phyloP scores from a whole-genome alignment of 2,329 filamentous ascomycete species.

The Xylariaceae sp. region DNA sequence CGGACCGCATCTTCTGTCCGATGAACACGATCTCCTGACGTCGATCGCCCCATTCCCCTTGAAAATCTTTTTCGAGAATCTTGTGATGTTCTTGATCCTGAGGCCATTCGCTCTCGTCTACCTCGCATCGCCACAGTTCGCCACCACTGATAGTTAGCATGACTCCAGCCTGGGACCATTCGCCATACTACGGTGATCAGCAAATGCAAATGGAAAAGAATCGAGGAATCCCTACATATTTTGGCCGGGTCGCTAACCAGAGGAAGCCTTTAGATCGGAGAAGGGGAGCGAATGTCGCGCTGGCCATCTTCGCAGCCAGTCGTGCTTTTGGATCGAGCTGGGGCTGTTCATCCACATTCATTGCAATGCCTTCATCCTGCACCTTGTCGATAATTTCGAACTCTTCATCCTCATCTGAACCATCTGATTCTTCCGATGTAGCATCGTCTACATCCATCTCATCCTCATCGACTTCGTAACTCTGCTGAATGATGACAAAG shows the following conservation, averaged over 20 bases:
- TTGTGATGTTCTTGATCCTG: constrained; percentile 43
- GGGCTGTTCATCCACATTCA: constrained; percentile 19
- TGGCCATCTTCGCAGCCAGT: constrained; percentile 51
- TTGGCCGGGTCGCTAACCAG: constrained; percentile 56
- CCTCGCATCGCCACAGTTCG: constrained; percentile 54
- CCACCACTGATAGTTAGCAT: constrained; percentile 59
- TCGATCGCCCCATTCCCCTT: constrained; percentile 63
- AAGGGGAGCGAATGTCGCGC: constrained; percentile 48
- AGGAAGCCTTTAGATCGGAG: constrained; percentile 62
- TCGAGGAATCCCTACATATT: constrained; percentile 12
- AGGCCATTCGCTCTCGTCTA: constrained; percentile 48
- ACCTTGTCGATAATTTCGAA: constrained; percentile 19
- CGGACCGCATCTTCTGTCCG: constrained; percentile 56
- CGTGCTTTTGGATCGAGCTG: constrained; percentile 29
- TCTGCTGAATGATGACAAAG: constrained; percentile 43
- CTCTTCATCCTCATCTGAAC: constrained; percentile 14
- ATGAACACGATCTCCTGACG: constrained; percentile 72
- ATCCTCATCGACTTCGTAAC: constrained; percentile 20
- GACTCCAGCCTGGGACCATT: constrained; percentile 61
- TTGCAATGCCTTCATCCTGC: constrained; percentile 15
- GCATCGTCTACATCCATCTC: constrained; percentile 35
- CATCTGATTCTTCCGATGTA: constrained; percentile 22
- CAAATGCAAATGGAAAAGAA: background rate
- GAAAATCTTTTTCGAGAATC: constrained; percentile 45
- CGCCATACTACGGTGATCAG: constrained; percentile 38